phyloP scores from a whole-genome alignment of 495 filamentous ascomycete species.

The Antarctomyces pellizariae region DNA sequence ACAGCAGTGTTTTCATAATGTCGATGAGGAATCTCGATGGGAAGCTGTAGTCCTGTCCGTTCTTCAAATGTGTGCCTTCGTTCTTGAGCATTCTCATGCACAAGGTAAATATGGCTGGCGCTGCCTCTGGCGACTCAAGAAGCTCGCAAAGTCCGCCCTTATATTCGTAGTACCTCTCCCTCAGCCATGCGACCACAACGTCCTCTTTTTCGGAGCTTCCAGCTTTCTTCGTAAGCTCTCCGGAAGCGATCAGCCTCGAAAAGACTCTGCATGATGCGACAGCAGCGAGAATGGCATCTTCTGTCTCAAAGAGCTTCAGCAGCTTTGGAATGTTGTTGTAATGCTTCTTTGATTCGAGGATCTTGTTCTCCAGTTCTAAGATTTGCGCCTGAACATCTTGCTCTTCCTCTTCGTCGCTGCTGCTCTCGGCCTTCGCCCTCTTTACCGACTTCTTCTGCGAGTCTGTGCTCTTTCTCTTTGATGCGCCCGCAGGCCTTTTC shows the following conservation, averaged over 20 bases:
- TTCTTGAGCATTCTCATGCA: slow-evolving; percentile 68
- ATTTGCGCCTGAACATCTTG: slow-evolving; percentile 33
- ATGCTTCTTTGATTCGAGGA: slow-evolving; percentile 61
- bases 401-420: slow-evolving; percentile 14
- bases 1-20: slow-evolving; percentile 38
- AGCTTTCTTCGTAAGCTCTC: slow-evolving; percentile 37
- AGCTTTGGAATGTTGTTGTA: slow-evolving; percentile 81
- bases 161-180: slow-evolving; percentile 47
- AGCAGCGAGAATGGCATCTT: slow-evolving; percentile 29
- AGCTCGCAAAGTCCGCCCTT: slow-evolving; percentile 28
- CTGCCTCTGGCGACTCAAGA: slow-evolving; percentile 25
- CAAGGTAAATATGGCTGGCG: slow-evolving; percentile 42
- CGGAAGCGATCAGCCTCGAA: slow-evolving; percentile 53
- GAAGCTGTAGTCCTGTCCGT: slow-evolving; percentile 39
- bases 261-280: slow-evolving; percentile 83
- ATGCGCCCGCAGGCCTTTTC: slow-evolving; percentile 1
- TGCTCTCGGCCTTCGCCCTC: slow-evolving; percentile 19
- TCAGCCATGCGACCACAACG: slow-evolving; percentile 58
- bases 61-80: slow-evolving; percentile 36
- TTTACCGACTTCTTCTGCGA: slow-evolving; percentile 15
- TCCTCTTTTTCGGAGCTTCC: slow-evolving; percentile 45
- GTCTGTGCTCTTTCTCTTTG: slow-evolving; percentile 22
- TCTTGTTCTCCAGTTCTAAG: slow-evolving; percentile 46
- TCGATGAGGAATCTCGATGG: slow-evolving; percentile 33
- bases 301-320: slow-evolving; percentile 29